Conservation (phyloP, 2,329 filamentous ascomycete species). For the Dothistroma pini region DNA sequence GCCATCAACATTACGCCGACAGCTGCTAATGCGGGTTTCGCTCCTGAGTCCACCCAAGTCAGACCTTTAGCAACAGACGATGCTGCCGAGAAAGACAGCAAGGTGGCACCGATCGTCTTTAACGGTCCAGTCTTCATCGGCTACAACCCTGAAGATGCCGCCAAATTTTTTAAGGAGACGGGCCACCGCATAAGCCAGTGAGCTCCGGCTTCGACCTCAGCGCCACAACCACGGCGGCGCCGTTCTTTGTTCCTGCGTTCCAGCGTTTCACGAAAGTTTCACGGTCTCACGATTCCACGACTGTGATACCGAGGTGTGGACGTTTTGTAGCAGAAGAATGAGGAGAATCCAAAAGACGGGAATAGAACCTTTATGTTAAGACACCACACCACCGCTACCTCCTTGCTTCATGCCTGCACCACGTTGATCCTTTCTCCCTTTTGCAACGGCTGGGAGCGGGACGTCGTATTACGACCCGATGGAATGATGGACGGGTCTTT, state of each 20-base stretch:
- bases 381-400: background rate
- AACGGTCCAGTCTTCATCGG: conserved; percentile 93
- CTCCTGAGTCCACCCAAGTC: background rate
- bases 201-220: background rate
- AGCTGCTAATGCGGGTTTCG: background rate
- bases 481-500: background rate
- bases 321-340: background rate
- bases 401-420: background rate
- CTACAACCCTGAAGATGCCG: conserved; percentile 79
- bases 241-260: background rate
- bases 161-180: conserved; percentile 61
- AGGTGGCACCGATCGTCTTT: conserved; percentile 71
- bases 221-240: background rate
- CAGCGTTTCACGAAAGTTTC: conserved; percentile 1
- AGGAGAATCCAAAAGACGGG: background rate
- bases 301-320: background rate
- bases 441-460: background rate
- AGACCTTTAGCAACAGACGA: background rate
- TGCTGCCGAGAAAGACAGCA: background rate
- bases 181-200: conserved; percentile 11
- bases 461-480: background rate
- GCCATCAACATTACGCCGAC: background rate
- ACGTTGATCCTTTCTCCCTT: background rate
- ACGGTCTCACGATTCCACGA: background rate
- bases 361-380: too few species aligned